Percentiles rank a stretch among this genome's conserved stretches.
These are phyloP conservation scores for Sporothrix schenckii DNA, from an alignment of 2,329 filamentous ascomycete genomes.

Conservation along the genomic window DNA sequence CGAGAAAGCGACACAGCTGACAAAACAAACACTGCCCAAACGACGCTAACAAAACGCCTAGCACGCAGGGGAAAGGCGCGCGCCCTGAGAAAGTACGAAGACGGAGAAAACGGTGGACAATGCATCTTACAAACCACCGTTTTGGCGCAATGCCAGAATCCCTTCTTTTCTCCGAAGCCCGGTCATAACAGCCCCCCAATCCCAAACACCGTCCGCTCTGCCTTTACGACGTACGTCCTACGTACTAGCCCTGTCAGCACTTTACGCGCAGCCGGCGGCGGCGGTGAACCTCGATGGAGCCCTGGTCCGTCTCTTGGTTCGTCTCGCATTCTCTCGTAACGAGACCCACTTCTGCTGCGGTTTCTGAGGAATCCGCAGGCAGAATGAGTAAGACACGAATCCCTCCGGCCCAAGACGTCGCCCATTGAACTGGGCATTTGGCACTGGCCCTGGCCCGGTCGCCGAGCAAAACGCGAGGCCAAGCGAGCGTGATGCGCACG, in stretches of 20 bases:
- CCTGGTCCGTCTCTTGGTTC: constrained; percentile 10
- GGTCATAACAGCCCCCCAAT: not conserved
- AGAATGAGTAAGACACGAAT: constrained; percentile 24
- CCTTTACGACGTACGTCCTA: not conserved
- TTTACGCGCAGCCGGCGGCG: constrained; percentile 2
- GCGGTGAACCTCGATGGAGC: constrained; percentile 12
- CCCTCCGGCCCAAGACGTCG: not conserved
- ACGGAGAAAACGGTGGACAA: not conserved
- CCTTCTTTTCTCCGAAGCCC: constrained; percentile 24
- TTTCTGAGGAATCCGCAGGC: constrained; percentile 5
- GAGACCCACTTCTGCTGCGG: constrained; percentile 7
- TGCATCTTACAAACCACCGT: not conserved
- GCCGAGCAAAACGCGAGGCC: constrained; percentile 22
- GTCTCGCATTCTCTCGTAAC: constrained; percentile 12
- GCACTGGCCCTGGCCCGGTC: not conserved
- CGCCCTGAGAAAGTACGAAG: not conserved
- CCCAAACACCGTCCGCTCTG: constrained; percentile 12
- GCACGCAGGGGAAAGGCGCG: not conserved
- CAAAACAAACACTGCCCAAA: constrained; percentile 27
- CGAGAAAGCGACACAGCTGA: constrained; percentile 28
- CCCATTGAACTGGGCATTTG: too few species aligned
- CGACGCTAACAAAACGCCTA: constrained; percentile 18
- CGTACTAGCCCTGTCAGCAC: not conserved
- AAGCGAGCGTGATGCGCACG: constrained; percentile 14
- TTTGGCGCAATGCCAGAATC: not conserved